Evolutionary conservation across 768 basidiomycete species (phyloP), one percentile per base, ranked within the genome.

Genomic region (Tephrocybe rancida): DNA sequence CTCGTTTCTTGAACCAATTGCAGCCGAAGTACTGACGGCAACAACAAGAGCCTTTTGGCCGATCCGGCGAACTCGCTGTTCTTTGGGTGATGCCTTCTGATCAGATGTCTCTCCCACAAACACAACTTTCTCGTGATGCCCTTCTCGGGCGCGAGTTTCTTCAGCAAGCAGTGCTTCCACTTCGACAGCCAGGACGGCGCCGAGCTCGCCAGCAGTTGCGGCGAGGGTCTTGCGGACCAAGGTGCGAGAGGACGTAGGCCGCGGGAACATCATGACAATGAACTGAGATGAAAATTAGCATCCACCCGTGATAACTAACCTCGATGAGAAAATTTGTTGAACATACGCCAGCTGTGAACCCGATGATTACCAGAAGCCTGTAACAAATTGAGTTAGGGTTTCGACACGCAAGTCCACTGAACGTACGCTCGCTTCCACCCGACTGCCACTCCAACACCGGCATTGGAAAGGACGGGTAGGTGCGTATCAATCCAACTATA

Each of bases 231-330:
- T 66, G 35, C 77, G 71, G 10, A 79, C 75, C 13, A 79, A 64
- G 16, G 69, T 71, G 4, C 76, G 72, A 18, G 74, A 67, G 0
- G 77, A 79, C 9, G 68, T 71, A 6, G 73, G 73, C n/a, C 67
- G 69, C 3, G 77, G 77, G 61, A 78, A 76, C 44, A 79, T 58
- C 77, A 79, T 79, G 10, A 76, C 70, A 26, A 79, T 70, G 47
- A 73, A 74, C 74, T 76, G 22, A n/a, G 30, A 9, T 11, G 4
- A 25, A 34, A 4, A 24, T 44, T 37, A 46, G 25, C 18, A 18
- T 9, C 21, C 8, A 5, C 24, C 4, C 21, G 16, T 42, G 14
- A 4, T 37, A 37, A 37, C n/a, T 5, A 16, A 16, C 7, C 35
- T 5, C 19, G 5, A 29, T 1, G 13, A 8, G 11, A 45, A 26